A percentile compares a stretch with the other conserved stretches of the same genome.
Conservation (phyloP, 1,284 basidiomycete species). For the Ustilago cynodontis region DNA sequence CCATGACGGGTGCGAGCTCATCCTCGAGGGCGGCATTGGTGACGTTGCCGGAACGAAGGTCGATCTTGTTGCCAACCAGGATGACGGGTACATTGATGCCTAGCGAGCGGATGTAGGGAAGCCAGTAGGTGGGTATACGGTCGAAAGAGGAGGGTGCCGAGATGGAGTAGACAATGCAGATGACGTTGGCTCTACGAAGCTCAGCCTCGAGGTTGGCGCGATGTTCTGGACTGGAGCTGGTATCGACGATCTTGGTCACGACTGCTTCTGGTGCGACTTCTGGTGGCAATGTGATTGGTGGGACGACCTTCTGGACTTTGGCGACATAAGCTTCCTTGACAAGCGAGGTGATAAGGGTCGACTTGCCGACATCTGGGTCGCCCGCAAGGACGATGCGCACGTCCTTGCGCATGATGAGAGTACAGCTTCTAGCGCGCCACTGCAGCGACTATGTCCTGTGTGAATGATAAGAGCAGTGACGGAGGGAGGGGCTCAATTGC, state of each 20-base stretch:
- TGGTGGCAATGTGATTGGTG: conserved; percentile 66
- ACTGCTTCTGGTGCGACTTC: conserved; percentile 68
- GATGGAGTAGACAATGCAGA: conserved; percentile 93
- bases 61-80: conserved; percentile 98
- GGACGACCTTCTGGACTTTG: conserved; percentile 76
- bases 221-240: conserved; percentile 75
- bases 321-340: conserved; percentile 91
- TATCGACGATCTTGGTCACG: conserved; percentile 68
- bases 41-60: conserved; percentile 89
- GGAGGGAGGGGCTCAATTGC: background rate
- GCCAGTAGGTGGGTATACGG: conserved; percentile 97
- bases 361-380: conserved; percentile 77
- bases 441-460: conserved; percentile 20
- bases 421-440: conserved; percentile 23
- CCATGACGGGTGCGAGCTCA: conserved; percentile 69
- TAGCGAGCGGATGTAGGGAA: conserved; percentile 94
- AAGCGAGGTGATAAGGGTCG: conserved; percentile 63
- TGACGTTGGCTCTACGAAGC: conserved; percentile 95
- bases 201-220: conserved; percentile 90
- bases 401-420: conserved; percentile 80
- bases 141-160: conserved; percentile 96
- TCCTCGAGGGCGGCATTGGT: conserved; percentile 94
- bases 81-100: conserved; percentile 94
- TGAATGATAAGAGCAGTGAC: background rate
- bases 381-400: conserved; percentile 92